Percentiles rank a stretch among this genome's conserved stretches.
phyloP scores from a whole-genome alignment of 768 basidiomycete species.

The Podaxis sp. region DNA sequence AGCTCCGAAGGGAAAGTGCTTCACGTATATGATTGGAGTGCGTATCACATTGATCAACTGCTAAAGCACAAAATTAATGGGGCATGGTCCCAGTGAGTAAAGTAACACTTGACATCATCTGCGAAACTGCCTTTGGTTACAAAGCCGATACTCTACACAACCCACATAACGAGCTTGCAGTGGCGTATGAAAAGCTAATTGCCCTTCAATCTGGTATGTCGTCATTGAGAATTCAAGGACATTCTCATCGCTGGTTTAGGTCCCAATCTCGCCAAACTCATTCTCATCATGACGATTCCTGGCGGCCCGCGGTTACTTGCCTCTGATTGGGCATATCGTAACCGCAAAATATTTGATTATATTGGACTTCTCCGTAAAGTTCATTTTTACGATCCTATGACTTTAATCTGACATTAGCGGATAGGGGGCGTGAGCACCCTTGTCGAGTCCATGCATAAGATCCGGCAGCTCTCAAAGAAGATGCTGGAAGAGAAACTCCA shows the following conservation, averaged over 20 bases:
- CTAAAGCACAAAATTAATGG: background rate
- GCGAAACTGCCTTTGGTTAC: constrained; percentile 37
- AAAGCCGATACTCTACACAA: constrained; percentile 31
- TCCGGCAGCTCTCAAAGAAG: constrained; percentile 26
- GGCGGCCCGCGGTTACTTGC: constrained; percentile 19
- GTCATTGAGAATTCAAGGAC: background rate
- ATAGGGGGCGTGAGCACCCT: constrained; percentile 15
- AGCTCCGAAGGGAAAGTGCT: constrained; percentile 23
- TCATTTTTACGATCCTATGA: background rate
- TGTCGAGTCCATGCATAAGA: constrained; percentile 27
- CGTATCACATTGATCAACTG: constrained; percentile 10
- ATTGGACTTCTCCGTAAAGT: constrained; percentile 14
- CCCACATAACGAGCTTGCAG: constrained; percentile 32
- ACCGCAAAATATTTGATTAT: constrained; percentile 18
- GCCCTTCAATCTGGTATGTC: constrained; percentile 27
- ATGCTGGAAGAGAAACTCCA: constrained; percentile 29
- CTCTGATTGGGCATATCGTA: constrained; percentile 24
- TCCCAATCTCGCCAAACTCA: constrained; percentile 26
- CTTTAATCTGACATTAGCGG: background rate
- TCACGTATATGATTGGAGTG: constrained; percentile 33
- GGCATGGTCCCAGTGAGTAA: constrained; percentile 28
- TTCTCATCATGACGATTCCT: constrained; percentile 25
- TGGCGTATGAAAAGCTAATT: constrained; percentile 30
- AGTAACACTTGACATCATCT: constrained; percentile 39
- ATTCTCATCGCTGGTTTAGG: constrained; percentile 9